Base-by-base conservation (phyloP, 2,329 filamentous ascomycete genomes). In the Pseudogymnoascus sp. region DNA sequence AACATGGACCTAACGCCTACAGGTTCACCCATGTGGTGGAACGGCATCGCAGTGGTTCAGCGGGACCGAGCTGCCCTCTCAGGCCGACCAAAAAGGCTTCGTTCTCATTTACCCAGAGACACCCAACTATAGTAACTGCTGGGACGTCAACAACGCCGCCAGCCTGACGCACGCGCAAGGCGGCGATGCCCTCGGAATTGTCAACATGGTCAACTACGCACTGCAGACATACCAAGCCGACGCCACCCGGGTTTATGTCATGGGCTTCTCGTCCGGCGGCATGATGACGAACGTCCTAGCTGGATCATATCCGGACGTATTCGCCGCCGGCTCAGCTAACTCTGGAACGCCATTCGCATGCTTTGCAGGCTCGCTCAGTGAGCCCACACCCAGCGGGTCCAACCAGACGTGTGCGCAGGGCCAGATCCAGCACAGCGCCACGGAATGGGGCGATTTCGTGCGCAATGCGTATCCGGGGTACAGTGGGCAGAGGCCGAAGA, bases 91-190 rank as follows among this genome's bases (percentile, higher is more conserved):
- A 58, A 74, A 82, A 60, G 82, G 80, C 25, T 83, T 81, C 70
- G 82, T 86, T 59, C 75, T 80, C 62, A 80, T 85, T 68, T 85
- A 82, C 69, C 80, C 80, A 1, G 75, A 78, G 65, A 78, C 75
- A 2, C 78, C 78, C 0, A 78, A 82, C 68, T 69, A 69, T n/a
- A 80, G 73, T 4, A 74, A 72, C 22, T 84, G 82, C 73, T 84
- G 81, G 80, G 82, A 85, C 62, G 82, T 84, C 1, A 77, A 77
- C 12, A 79, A 76, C 28, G 72, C 72, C 30, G 71, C 73, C 37
- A 75, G 80, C 1, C 74, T 85, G 2, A 78, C 75, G 8, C 81
- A 82, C 65, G 75, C 79, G 50, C 82, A 80, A 9, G 81, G 81
- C 28, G 79, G 79, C 2, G 78, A 84, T 68, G 80, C 76, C 59